Evolutionary conservation across 2,329 filamentous ascomycete genomes (phyloP).

Genomic region (Colletotrichum siamense): DNA sequence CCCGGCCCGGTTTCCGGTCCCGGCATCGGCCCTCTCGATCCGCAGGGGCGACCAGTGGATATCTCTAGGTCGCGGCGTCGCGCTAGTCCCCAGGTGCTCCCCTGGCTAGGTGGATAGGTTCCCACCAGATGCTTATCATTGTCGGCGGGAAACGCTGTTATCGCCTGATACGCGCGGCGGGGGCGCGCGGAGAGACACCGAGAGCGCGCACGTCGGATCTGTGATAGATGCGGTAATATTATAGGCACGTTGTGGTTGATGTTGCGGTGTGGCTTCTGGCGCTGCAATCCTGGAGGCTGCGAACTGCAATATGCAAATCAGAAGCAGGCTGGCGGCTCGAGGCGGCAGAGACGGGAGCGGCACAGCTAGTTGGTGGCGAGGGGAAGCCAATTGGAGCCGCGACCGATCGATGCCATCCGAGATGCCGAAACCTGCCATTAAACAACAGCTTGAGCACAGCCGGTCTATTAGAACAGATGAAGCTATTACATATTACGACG

Average conservation of each 20-base stretch:
- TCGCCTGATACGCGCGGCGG: not conserved
- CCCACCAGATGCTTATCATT: not conserved
- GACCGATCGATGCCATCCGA: not conserved
- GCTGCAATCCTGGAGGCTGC: not conserved
- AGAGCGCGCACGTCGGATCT: not conserved
- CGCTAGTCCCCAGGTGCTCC: slow-evolving; percentile 7
- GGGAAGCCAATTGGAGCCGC: not conserved
- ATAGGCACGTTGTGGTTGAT: not conserved
- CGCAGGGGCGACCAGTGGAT: not conserved
- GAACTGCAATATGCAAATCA: not conserved
- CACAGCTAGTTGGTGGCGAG: not conserved
- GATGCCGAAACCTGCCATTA: not conserved
- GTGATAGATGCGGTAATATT: not conserved
- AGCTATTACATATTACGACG: not conserved
- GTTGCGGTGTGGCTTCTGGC: not conserved
- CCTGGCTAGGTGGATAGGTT: not conserved
- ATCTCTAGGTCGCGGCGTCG: not conserved
- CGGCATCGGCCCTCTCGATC: slow-evolving; percentile 1
- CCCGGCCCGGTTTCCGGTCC: slow-evolving; percentile 17
- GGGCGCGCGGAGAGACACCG: not conserved
- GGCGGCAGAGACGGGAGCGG: not conserved
- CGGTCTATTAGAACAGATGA: not conserved
- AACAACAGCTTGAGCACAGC: not conserved
- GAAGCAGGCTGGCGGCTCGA: not conserved
- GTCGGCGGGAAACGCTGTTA: not conserved